These are phyloP conservation scores for Talaromyces sp. DNA, from an alignment of 2,329 filamentous ascomycete genomes.

Conservation along the genomic window DNA sequence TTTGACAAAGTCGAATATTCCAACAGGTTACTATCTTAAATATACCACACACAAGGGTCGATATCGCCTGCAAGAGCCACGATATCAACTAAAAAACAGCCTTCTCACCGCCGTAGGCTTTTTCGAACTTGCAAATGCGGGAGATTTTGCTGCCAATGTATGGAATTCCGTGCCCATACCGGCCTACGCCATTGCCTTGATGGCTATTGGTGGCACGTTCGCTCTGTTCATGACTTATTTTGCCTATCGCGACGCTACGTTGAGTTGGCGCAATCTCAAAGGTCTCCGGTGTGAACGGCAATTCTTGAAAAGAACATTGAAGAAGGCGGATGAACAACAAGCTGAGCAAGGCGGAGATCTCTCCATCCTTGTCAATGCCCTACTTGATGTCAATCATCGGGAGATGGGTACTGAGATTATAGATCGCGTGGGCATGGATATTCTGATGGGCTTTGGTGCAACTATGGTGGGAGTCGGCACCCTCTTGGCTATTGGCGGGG, in stretches of 20 bases:
- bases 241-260: slow-evolving; percentile 44
- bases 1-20: no score
- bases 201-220: slow-evolving; percentile 52
- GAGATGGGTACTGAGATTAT: slow-evolving; percentile 53
- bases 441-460: slow-evolving; percentile 50
- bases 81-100: slow-evolving; percentile 9
- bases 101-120: slow-evolving; percentile 47
- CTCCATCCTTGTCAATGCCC: slow-evolving; percentile 27
- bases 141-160: slow-evolving; percentile 57
- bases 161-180: slow-evolving; percentile 55
- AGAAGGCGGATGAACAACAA: background rate
- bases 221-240: slow-evolving; percentile 48
- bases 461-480: slow-evolving; percentile 53
- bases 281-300: slow-evolving; percentile 45
- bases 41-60: background rate
- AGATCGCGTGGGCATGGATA: slow-evolving; percentile 52
- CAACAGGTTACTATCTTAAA: background rate
- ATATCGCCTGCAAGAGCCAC: background rate
- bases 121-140: slow-evolving; percentile 55
- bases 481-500: slow-evolving; percentile 53
- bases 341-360: slow-evolving; percentile 15
- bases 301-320: background rate
- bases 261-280: slow-evolving; percentile 47
- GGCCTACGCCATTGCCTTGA: slow-evolving; percentile 47
- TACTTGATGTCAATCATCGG: slow-evolving; percentile 46